Evolutionary conservation across 2,329 filamentous ascomycete species (phyloP).

Genomic region (Fusarium sp.): DNA sequence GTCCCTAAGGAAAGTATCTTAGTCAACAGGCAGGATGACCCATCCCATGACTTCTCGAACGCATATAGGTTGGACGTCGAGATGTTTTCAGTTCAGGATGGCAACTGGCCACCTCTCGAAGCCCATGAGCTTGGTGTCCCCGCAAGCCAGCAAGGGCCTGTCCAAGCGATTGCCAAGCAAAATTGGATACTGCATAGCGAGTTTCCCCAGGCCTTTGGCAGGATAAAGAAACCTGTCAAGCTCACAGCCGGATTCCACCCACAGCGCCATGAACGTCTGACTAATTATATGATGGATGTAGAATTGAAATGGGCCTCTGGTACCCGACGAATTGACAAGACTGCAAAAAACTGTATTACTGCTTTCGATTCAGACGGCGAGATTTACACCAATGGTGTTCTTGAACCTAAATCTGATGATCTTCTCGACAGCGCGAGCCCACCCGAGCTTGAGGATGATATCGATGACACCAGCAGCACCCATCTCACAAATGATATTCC

Average conservation of each 20-base stretch:
- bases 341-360: conserved; percentile 55
- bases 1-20: conserved; percentile 61
- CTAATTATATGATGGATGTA: conserved; percentile 58
- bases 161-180: conserved; percentile 32
- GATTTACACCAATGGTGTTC: conserved; percentile 34
- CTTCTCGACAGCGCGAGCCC: conserved; percentile 23
- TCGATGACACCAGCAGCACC: not conserved
- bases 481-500: conserved; percentile 18
- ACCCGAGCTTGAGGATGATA: conserved; percentile 20
- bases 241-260: conserved; percentile 40
- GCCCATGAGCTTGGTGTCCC: conserved; percentile 45
- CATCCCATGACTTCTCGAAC: conserved; percentile 57
- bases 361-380: conserved; percentile 49
- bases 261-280: conserved; percentile 41
- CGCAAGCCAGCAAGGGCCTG: conserved; percentile 20
- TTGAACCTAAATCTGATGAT: conserved; percentile 33
- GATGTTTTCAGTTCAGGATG: conserved; percentile 58
- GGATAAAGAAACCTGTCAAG: conserved; percentile 48
- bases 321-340: conserved; percentile 51
- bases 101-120: conserved; percentile 62
- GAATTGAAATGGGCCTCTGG: conserved; percentile 57
- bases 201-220: conserved; percentile 53
- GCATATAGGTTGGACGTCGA: conserved; percentile 61
- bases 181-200: conserved; percentile 53
- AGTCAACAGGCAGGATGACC: conserved; percentile 57